phyloP scores from a whole-genome alignment of 2,329 filamentous ascomycete species.

The Ophiosphaerella korrae region DNA sequence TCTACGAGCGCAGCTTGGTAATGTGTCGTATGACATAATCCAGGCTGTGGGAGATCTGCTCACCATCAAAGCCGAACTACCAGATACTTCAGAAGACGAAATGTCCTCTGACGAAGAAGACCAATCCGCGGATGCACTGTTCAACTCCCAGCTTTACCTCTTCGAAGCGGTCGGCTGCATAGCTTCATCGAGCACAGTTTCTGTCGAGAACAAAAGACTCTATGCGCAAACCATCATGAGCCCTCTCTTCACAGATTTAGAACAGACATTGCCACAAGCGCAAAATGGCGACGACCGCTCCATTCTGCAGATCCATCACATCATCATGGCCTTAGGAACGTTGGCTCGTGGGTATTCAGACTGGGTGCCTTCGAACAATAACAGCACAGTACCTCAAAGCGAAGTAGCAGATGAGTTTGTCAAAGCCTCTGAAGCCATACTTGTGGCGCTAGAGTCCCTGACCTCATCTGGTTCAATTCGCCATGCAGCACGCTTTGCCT shows the following conservation, averaged over 20 bases:
- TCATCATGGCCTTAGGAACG: conserved; percentile 93
- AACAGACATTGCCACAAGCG: conserved; percentile 75
- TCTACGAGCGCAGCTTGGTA: conserved; percentile 79
- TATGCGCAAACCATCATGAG: conserved; percentile 88
- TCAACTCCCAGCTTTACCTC: conserved; percentile 88
- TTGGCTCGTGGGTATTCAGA: conserved; percentile 92
- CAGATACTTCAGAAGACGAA: conserved; percentile 78
- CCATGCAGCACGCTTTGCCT: conserved; percentile 85
- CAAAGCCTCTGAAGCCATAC: conserved; percentile 83
- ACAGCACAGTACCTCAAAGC: conserved; percentile 59
- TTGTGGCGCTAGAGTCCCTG: conserved; percentile 84
- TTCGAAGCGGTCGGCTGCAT: conserved; percentile 96
- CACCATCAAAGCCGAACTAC: conserved; percentile 86
- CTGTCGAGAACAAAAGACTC: conserved; percentile 81
- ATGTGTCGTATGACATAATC: conserved; percentile 89
- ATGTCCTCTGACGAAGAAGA: conserved; percentile 95
- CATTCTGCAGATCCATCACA: conserved; percentile 88
- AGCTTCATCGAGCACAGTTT: conserved; percentile 77
- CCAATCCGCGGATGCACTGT: conserved; percentile 85
- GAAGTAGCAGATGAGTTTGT: conserved; percentile 83
- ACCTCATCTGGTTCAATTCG: conserved; percentile 83
- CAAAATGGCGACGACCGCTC: conserved; percentile 82
- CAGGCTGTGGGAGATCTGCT: conserved; percentile 87
- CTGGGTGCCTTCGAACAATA: conserved; percentile 68
- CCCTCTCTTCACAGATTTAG: conserved; percentile 88